Percentiles rank a stretch among this genome's conserved stretches.
Evolutionary conservation across 2,329 filamentous ascomycete genomes (phyloP).

Genomic region (Claviceps sp.): DNA sequence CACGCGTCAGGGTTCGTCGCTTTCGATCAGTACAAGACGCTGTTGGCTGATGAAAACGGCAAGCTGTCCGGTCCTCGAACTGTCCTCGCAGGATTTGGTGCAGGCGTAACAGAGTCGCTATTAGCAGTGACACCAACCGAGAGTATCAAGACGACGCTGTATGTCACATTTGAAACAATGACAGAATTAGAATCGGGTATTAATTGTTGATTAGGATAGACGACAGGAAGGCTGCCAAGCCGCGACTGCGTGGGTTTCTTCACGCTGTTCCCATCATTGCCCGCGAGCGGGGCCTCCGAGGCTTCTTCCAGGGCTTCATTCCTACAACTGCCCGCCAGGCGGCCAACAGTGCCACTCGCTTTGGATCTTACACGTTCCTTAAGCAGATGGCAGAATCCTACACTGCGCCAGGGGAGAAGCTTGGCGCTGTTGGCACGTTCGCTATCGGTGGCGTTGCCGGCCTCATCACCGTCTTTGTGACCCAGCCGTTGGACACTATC

Average conservation of each 20-base stretch:
- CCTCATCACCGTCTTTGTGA: conserved; percentile 74
- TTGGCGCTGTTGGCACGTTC: conserved; percentile 79
- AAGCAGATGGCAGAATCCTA: conserved; percentile 88
- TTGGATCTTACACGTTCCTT: conserved; percentile 79
- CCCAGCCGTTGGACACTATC: conserved; percentile 72
- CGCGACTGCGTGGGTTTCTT: conserved; percentile 81
- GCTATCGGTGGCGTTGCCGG: conserved; percentile 81
- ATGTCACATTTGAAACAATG: conserved; percentile 1
- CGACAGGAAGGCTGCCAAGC: conserved; percentile 75
- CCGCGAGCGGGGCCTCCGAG: conserved; percentile 72
- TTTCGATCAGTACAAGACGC: conserved; percentile 82
- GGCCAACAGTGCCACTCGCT: conserved; percentile 84
- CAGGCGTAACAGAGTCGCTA: conserved; percentile 85
- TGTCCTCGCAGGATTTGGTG: conserved; percentile 86
- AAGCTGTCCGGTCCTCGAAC: conserved; percentile 83
- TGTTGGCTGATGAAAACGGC: conserved; percentile 72
- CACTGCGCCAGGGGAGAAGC: conserved; percentile 86
- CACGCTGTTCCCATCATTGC: conserved; percentile 81
- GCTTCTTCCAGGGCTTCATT: conserved; percentile 94
- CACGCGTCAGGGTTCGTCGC: conserved; percentile 55
- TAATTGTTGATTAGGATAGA: conserved; percentile 54
- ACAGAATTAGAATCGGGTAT: background rate
- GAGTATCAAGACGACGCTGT: conserved; percentile 94
- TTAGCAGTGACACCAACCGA: conserved; percentile 94
- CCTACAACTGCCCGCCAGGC: conserved; percentile 91